Evolutionary conservation across 2,329 filamentous ascomycete species (phyloP).

Genomic region (Nemania sp.): DNA sequence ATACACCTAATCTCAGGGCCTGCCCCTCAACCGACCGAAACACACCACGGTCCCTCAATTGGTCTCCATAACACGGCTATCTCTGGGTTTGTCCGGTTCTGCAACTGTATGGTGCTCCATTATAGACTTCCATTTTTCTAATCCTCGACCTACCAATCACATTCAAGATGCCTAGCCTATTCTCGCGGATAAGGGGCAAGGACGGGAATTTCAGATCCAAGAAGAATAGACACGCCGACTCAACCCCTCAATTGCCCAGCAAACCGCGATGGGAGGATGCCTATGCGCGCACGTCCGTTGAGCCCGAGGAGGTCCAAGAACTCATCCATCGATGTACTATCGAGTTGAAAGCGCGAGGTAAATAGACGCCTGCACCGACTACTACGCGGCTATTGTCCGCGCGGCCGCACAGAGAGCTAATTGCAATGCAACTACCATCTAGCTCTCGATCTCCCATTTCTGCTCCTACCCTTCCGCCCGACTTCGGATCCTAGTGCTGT

Average conservation of each 20-base stretch:
- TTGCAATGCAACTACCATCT: constrained; percentile 26
- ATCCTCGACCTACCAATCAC: constrained; percentile 39
- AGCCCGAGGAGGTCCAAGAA: constrained; percentile 91
- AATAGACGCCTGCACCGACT: constrained; percentile 16
- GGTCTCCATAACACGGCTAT: constrained; percentile 30
- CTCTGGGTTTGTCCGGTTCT: constrained; percentile 19
- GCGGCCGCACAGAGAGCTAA: constrained; percentile 28
- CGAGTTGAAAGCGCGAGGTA: constrained; percentile 96
- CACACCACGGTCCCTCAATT: constrained; percentile 25
- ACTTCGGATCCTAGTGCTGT: constrained; percentile 92
- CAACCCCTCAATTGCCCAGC: constrained; percentile 65
- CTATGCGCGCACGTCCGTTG: constrained; percentile 84
- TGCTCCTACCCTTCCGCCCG: constrained; percentile 93
- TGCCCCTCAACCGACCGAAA: constrained; percentile 2
- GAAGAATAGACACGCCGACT: constrained; percentile 70
- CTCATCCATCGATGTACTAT: constrained; percentile 85
- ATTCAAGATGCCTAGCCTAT: constrained; percentile 67
- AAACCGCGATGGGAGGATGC: constrained; percentile 90
- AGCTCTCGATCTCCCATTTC: constrained; percentile 92
- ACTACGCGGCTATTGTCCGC: neutral
- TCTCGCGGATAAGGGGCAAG: constrained; percentile 78
- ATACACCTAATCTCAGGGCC: constrained; percentile 29
- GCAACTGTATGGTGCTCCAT: constrained; percentile 31
- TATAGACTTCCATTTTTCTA: constrained; percentile 30
- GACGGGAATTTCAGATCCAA: constrained; percentile 74